Evolutionary conservation across 176 grass and related monocot species (phyloP).

Genomic region (Phyllostachys edulis): DNA sequence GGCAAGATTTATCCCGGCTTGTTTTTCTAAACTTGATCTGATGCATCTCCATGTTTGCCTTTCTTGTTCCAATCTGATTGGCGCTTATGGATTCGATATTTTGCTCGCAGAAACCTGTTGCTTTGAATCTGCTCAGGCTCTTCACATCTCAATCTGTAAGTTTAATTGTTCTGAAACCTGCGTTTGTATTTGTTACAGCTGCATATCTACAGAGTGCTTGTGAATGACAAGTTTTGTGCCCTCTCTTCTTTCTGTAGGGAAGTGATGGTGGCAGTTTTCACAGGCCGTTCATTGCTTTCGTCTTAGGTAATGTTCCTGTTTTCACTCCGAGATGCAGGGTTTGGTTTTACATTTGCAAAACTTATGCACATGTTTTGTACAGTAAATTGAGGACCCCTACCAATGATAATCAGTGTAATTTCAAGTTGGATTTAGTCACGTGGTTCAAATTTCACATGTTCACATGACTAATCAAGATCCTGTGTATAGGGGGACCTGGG

Average conservation of each 20-base stretch:
- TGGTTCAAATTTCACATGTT: background rate
- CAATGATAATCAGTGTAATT: background rate
- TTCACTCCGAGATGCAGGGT: background rate
- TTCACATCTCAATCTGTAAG: slow-evolving; percentile 40
- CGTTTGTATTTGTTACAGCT: background rate
- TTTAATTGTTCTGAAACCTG: background rate
- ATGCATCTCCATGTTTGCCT: background rate
- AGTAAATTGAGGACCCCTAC: background rate
- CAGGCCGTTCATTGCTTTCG: slow-evolving; percentile 81
- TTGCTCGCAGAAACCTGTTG: slow-evolving; percentile 23
- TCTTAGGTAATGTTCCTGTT: slow-evolving; percentile 53
- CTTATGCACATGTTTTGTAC: background rate
- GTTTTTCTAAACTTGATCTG: background rate
- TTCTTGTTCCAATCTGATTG: background rate
- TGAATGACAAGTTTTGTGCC: background rate
- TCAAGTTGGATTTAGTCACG: background rate
- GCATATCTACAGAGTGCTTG: background rate
- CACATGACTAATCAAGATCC: background rate
- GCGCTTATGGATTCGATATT: background rate
- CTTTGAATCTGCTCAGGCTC: slow-evolving; percentile 21
- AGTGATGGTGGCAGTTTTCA: background rate
- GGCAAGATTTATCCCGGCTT: background rate
- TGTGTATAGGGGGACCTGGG: slow-evolving; percentile 64
- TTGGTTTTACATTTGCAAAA: background rate
- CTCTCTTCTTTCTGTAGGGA: slow-evolving; percentile 41